These are phyloP conservation scores for Xerocomus brunneocitrinus DNA, from an alignment of 768 basidiomycete species.

Conservation along the genomic window DNA sequence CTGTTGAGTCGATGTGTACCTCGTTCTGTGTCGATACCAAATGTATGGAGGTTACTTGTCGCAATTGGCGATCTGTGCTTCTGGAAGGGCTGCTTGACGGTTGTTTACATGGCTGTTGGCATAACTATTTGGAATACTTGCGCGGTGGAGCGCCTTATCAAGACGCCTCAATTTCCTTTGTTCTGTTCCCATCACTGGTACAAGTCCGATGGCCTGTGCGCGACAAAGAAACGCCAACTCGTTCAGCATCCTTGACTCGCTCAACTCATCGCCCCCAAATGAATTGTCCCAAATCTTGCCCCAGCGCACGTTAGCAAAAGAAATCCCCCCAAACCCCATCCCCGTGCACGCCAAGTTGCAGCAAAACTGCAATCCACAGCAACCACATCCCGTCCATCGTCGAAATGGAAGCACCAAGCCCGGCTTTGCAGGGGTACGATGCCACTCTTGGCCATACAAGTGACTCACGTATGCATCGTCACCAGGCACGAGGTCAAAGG, in stretches of 20 bases:
- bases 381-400: neutral
- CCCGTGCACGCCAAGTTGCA: neutral
- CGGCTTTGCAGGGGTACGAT: slow-evolving; percentile 4
- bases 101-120: slow-evolving; percentile 9
- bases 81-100: slow-evolving; percentile 11
- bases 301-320: neutral
- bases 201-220: slow-evolving; percentile 3
- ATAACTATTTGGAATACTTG: too few species aligned
- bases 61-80: neutral
- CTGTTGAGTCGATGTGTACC: neutral
- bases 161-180: neutral
- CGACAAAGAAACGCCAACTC: neutral
- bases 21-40: neutral
- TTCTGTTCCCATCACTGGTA: slow-evolving; percentile 1
- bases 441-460: neutral
- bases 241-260: slow-evolving; percentile 3
- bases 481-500: slow-evolving; percentile 1
- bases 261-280: neutral
- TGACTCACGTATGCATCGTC: neutral
- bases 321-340: neutral
- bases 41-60: neutral
- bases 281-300: neutral
- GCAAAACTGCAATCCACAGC: neutral
- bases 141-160: neutral
- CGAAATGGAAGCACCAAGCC: neutral